Evolutionary conservation across 23 red algal species (phyloP).

Genomic region (Gracilariopsis chorda): DNA sequence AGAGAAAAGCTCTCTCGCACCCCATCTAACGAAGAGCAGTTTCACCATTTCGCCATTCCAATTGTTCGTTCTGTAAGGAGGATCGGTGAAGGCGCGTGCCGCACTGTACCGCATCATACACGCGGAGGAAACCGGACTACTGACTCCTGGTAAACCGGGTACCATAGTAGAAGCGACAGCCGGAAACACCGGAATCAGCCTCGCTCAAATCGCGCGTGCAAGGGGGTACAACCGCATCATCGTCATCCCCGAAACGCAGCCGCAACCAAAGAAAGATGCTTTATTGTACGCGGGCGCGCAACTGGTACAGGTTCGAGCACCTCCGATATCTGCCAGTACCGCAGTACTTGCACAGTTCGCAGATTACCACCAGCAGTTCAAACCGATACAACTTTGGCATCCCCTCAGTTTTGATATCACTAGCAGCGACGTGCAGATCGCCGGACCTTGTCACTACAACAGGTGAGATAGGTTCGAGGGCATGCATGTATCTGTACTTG

Average conservation of each 20-base stretch:
- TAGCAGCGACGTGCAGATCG: too few relatives aligned
- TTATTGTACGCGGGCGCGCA: slow-evolving; percentile 66
- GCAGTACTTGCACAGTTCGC: too few relatives aligned
- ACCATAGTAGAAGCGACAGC: slow-evolving; percentile 83
- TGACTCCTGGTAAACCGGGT: slow-evolving; percentile 62
- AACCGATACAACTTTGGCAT: too few relatives aligned
- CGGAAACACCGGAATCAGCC: slow-evolving; percentile 88
- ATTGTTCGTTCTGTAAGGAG: slow-evolving; percentile 20
- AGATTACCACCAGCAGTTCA: too few relatives aligned
- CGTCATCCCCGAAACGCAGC: slow-evolving; percentile 74
- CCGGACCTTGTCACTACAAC: too few relatives aligned
- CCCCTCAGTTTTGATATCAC: too few relatives aligned
- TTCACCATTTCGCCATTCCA: too few relatives aligned
- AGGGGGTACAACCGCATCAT: slow-evolving; percentile 72
- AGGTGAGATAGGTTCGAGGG: too few relatives aligned
- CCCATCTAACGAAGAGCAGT: too few relatives aligned
- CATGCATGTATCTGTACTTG: too few relatives aligned
- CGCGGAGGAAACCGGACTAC: slow-evolving; percentile 62
- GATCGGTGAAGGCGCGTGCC: slow-evolving; percentile 81
- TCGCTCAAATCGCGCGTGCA: slow-evolving; percentile 61
- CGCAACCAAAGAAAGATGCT: slow-evolving; percentile 75
- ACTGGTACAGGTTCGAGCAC: slow-evolving; percentile 70
- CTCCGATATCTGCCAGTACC: too few relatives aligned
- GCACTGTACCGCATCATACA: slow-evolving; percentile 69
- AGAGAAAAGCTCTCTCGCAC: background rate